Evolutionary conservation across 345 rosid genomes (phyloP).

Genomic region (Abelmoschus esculentus): DNA sequence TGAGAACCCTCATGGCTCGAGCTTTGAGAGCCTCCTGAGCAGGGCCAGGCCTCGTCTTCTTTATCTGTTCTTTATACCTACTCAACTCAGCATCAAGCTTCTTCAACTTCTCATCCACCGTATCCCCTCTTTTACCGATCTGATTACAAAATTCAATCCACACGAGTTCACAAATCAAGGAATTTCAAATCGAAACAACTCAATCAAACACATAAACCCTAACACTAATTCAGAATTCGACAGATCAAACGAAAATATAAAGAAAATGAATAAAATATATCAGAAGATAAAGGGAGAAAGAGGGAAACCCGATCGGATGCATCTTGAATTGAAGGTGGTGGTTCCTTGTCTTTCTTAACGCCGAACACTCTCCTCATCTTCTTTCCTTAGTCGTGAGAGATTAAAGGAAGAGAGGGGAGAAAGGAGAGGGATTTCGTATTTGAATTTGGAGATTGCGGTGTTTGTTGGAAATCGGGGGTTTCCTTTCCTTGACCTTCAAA

Average conservation of each 20-base stretch:
- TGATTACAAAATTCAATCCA: constrained; percentile 18
- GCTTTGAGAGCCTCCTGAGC: constrained; percentile 65
- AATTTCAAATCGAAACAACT: not conserved
- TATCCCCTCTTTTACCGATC: constrained; percentile 83
- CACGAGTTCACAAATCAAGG: not conserved
- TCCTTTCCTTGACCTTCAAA: not conserved
- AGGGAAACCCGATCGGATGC: constrained; percentile 70
- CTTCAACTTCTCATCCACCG: constrained; percentile 81
- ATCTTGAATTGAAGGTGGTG: constrained; percentile 77
- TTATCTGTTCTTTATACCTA: constrained; percentile 75
- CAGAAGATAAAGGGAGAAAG: not conserved
- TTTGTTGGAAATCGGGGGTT: not conserved
- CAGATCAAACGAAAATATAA: not conserved
- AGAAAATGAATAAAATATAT: no score
- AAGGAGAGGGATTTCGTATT: not conserved
- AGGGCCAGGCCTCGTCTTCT: constrained; percentile 85
- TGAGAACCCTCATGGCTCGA: constrained; percentile 83
- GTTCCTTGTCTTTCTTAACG: constrained; percentile 81
- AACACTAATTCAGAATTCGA: not conserved
- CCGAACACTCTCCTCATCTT: constrained; percentile 91
- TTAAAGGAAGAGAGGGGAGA: not conserved
- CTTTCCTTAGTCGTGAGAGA: constrained; percentile 2
- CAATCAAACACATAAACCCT: not conserved
- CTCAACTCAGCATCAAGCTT: constrained; percentile 75
- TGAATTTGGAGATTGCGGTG: not conserved